Conservation (phyloP, 768 basidiomycete species). For the Flagelloscypha sp. region DNA sequence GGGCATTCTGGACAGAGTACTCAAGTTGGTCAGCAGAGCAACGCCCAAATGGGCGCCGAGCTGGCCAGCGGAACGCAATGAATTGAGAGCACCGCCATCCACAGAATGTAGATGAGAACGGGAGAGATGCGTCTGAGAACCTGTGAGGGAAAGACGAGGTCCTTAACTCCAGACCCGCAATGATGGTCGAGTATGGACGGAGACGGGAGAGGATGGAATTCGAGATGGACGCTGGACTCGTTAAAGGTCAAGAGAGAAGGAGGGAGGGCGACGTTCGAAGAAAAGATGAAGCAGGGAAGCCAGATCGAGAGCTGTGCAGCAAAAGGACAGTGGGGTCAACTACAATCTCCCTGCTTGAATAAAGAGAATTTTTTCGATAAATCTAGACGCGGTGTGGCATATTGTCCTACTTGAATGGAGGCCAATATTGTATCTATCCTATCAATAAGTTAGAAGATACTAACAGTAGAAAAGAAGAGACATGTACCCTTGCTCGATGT, state of each 20-base stretch:
- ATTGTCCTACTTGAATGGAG: constrained; percentile 69
- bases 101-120: too few species aligned
- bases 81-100: too few species aligned
- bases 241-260: constrained; percentile 17
- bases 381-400: constrained; percentile 52
- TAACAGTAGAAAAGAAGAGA: background rate
- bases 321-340: constrained; percentile 6
- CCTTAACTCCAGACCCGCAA: too few species aligned
- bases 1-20: too few species aligned
- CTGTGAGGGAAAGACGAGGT: too few species aligned
- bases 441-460: background rate
- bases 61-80: too few species aligned
- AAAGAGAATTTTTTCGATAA: constrained; percentile 57
- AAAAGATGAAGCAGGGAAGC: constrained; percentile 28
- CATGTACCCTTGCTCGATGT: constrained; percentile 67
- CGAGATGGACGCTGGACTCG: constrained; percentile 5
- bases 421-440: constrained; percentile 45
- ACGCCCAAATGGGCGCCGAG: too few species aligned
- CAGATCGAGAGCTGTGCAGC: constrained; percentile 21
- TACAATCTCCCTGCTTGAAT: too few species aligned
- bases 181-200: too few species aligned
- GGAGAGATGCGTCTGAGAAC: too few species aligned
- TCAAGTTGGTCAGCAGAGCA: too few species aligned
- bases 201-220: too few species aligned
- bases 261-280: constrained; percentile 26